Evolutionary conservation across 805 yeast genomes (phyloP).

Genomic region (Ogataea ganodermae): DNA sequence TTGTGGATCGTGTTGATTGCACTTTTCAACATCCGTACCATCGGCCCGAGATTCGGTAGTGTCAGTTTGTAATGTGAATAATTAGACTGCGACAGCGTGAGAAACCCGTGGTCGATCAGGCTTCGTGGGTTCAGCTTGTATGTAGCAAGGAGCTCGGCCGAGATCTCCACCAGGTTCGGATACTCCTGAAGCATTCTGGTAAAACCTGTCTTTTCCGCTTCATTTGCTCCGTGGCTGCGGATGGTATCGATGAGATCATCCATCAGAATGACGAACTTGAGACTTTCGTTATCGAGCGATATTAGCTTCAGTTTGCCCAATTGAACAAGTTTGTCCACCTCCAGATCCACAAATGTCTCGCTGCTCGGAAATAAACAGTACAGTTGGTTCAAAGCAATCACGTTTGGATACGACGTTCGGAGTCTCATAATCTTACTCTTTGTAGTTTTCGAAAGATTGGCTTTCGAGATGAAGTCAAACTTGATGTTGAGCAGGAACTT

Average conservation of each 20-base stretch:
- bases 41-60: slow-evolving; percentile 53
- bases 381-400: slow-evolving; percentile 48
- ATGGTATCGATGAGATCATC: slow-evolving; percentile 25
- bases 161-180: slow-evolving; percentile 28
- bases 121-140: slow-evolving; percentile 30
- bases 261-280: slow-evolving; percentile 29
- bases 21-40: slow-evolving; percentile 44
- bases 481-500: slow-evolving; percentile 20
- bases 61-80: slow-evolving; percentile 43
- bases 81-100: slow-evolving; percentile 41
- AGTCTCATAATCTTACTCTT: slow-evolving; percentile 22
- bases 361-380: slow-evolving; percentile 48
- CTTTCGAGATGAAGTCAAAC: slow-evolving; percentile 27
- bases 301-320: slow-evolving; percentile 39
- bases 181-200: slow-evolving; percentile 20
- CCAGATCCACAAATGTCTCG: slow-evolving; percentile 54
- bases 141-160: slow-evolving; percentile 22
- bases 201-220: slow-evolving; percentile 17
- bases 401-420: slow-evolving; percentile 36
- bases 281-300: slow-evolving; percentile 18
- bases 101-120: slow-evolving; percentile 44
- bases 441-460: slow-evolving; percentile 25
- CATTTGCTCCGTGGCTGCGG: neutral
- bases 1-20: slow-evolving; percentile 49
- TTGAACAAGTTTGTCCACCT: slow-evolving; percentile 40